Percentiles rank a stretch among this genome's conserved stretches.
Conservation (phyloP, 768 basidiomycete species). For the Serendipita sp. region DNA sequence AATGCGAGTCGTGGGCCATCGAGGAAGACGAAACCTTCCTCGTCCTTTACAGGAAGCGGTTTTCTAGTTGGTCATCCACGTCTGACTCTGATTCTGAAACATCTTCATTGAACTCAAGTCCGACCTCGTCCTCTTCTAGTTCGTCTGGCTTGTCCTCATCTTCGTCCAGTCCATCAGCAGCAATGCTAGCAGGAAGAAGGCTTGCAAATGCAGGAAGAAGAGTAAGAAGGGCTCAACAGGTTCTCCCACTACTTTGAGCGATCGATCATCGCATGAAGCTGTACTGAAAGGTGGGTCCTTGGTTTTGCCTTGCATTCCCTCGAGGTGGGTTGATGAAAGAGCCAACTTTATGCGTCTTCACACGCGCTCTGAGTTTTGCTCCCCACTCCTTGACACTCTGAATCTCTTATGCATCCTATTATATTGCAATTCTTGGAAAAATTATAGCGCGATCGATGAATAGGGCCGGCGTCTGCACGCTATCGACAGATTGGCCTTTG, state of each 20-base stretch:
- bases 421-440: constrained; percentile 52
- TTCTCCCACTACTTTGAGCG: neutral
- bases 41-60: too few species aligned
- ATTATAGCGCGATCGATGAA: constrained; percentile 50
- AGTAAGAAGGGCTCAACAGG: neutral
- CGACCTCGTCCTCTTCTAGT: too few species aligned
- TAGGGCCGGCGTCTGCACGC: constrained; percentile 59
- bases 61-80: too few species aligned
- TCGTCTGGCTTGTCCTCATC: too few species aligned
- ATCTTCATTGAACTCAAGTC: too few species aligned
- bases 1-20: too few species aligned
- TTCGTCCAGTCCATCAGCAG: too few species aligned
- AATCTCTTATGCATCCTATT: constrained; percentile 38
- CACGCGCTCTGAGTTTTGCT: constrained; percentile 60
- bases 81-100: too few species aligned
- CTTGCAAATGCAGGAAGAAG: neutral
- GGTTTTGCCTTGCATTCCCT: too few species aligned
- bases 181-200: neutral
- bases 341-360: constrained; percentile 68
- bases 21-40: too few species aligned
- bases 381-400: constrained; percentile 47
- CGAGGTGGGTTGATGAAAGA: neutral
- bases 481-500: constrained; percentile 37
- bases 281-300: neutral
- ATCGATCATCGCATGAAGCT: constrained; percentile 8